Base-by-base conservation (phyloP, 2,329 filamentous ascomycete species). In the Exserohilum turcica region DNA sequence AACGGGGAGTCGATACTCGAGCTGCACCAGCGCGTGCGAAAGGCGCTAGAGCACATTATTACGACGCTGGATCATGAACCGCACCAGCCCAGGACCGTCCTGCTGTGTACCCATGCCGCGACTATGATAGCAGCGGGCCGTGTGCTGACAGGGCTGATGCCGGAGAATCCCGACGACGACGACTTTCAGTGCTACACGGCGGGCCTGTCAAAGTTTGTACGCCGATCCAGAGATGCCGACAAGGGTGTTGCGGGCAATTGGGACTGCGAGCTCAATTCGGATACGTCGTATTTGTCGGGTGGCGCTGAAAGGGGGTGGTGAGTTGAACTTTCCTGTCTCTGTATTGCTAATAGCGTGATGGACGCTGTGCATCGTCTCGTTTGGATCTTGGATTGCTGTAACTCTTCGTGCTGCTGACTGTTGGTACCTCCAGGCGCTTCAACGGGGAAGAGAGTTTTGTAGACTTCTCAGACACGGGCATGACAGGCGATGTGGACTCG, bases 261-360 rank as follows among this genome's bases (percentile, higher is more conserved):
- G 93, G 81, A 85, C 35, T 92, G 91, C 69, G 82, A 85, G 54
- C 71, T 84, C 47, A 93, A 96, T 76, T 91, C 91, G 13, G 91
- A 96, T 72, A 96, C 92, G 68, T 87, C 84, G 54, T 96, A 93
- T 75, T 78, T 97, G 61, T 85, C 81, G 48, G 82, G 83, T 48
- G 93, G 93, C 6, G 88, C 89, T 65, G 93, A 97, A 76, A 82
- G 92, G 78, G 92, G 92, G 70, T 97, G 93, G 92, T 94, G 75
- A 67, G 72, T 72, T 16, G 13, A 29, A 10, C 9, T n/a, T 10
- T 44, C 35, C 36, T 4, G 7, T 24, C 4, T 24, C 21, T 24
- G 21, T 24, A 5, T 24, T 24, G 4, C 7, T 24, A 24, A 7
- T 24, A 24, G 21, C 21, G 7, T 24, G 4, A 4, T 5, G 21